phyloP scores from a whole-genome alignment of 2,329 filamentous ascomycete species.

The Calonectria ilicicola region DNA sequence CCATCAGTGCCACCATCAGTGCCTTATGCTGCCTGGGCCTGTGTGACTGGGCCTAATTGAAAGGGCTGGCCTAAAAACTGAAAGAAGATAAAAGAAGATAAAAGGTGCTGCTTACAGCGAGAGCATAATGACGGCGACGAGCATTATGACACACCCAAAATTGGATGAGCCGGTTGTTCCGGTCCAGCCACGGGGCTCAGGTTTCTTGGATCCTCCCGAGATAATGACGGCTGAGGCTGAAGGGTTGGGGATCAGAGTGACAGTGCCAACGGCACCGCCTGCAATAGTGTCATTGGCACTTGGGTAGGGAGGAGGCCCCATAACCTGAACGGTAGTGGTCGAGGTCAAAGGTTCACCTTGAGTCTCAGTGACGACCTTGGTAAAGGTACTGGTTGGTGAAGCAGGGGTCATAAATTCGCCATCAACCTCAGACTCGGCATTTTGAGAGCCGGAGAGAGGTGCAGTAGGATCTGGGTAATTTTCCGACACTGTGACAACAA shows the following conservation, averaged over 20 bases:
- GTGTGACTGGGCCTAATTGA: not conserved
- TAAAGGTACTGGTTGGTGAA: conserved; percentile 44
- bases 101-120: conserved; percentile 41
- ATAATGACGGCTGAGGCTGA: conserved; percentile 45
- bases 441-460: not conserved
- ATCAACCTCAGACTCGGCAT: conserved; percentile 27
- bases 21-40: not conserved
- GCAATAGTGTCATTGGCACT: conserved; percentile 45
- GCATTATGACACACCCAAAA: conserved; percentile 51
- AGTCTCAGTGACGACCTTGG: conserved; percentile 48
- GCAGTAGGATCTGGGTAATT: conserved; percentile 2
- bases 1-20: not conserved
- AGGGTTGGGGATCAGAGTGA: conserved; percentile 33
- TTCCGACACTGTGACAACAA: conserved; percentile 42
- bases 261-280: conserved; percentile 40
- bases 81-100: not conserved
- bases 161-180: conserved; percentile 46
- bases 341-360: conserved; percentile 41
- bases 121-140: conserved; percentile 49
- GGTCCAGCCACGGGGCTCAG: conserved; percentile 45
- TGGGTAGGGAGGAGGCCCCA: conserved; percentile 40
- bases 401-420: conserved; percentile 37
- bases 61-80: not conserved
- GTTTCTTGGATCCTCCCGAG: conserved; percentile 49
- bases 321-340: conserved; percentile 49